Evolutionary conservation across 148 eudicot genomes (phyloP), one percentile per base, ranked within the genome.

Genomic region (Simmondsia chinensis): DNA sequence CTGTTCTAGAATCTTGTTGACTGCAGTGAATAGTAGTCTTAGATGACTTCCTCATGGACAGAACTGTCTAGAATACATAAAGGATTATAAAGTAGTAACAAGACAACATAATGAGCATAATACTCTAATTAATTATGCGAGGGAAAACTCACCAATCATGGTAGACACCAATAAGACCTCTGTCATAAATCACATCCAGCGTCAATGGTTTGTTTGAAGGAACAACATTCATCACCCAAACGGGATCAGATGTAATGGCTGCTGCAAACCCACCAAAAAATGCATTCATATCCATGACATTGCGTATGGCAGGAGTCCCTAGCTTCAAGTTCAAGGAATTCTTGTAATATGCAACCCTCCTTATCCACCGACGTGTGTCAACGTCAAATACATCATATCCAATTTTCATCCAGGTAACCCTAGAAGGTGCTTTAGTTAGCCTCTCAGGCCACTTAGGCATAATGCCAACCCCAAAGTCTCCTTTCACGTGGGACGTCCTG

Each of bases 201-300:
- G 96, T 93, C 11, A 77, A 75, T 30, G 73, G 70, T 51, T 77
- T 82, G 61, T 72, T 73, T 45, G 86, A 72, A 47, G 96, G 76
- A 61, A 93, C 96, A 25, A 93, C 96, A 62, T 93, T 93, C 99
- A 86, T 93, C 43, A 93, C 99, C 99, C 99, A 93, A 37, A 82
- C 83, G 25, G 94, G 96, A 68, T 93, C 96, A 11, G 82, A 70
- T 28, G 40, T 32, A 36, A 93, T 57, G 27, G 96, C 94, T 13
- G 99, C 96, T 35, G 96, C 96, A 69, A 93, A 93, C 32, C 99
- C 94, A 41, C 99, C 96, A 46, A 86, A 82, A 56, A 82, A 75
- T 10, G 99, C 96, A 67, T 93, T 86, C 99, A 87, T 87, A 60
- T 93, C 99, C 99, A 93, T 93, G 57, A 93, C 70, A 46, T 93